Percentiles rank a stretch among this genome's conserved stretches.
These are phyloP conservation scores for Vaccinium corymbosum DNA, from an alignment of 148 eudicot genomes.

Conservation along the genomic window DNA sequence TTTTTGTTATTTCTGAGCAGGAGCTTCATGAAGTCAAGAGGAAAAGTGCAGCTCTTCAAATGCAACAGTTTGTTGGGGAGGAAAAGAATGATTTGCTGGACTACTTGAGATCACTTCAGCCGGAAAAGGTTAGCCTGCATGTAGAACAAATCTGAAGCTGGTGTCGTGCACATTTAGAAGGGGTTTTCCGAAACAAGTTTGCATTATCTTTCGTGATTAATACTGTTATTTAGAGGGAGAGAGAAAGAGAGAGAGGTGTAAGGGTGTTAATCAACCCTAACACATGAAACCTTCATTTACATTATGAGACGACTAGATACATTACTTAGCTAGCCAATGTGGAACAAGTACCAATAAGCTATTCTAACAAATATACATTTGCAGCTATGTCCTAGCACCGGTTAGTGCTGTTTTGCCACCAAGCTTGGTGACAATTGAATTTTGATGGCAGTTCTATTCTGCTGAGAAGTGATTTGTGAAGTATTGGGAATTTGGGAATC, in stretches of 20 bases:
- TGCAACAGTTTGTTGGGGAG: constrained; percentile 99
- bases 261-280: too few species aligned
- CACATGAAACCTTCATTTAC: too few species aligned
- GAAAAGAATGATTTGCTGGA: constrained; percentile 95
- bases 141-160: background rate
- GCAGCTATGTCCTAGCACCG: background rate
- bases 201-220: background rate
- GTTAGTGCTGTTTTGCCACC: background rate
- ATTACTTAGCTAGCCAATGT: too few species aligned
- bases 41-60: constrained; percentile 90
- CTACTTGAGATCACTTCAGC: constrained; percentile 82
- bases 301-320: too few species aligned
- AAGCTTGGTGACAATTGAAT: background rate
- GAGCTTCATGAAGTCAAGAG: constrained; percentile 86
- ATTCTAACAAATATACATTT: background rate
- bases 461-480: background rate
- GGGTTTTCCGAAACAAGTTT: background rate
- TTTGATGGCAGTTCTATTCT: background rate
- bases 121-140: constrained; percentile 65
- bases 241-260: too few species aligned
- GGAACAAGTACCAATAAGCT: too few species aligned
- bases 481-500: background rate
- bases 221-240: too few species aligned
- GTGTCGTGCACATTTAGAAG: background rate
- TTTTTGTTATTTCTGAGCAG: constrained; percentile 26